Evolutionary conservation across 2,329 filamentous ascomycete genomes (phyloP).

Genomic region (Byssothecium circinans): DNA sequence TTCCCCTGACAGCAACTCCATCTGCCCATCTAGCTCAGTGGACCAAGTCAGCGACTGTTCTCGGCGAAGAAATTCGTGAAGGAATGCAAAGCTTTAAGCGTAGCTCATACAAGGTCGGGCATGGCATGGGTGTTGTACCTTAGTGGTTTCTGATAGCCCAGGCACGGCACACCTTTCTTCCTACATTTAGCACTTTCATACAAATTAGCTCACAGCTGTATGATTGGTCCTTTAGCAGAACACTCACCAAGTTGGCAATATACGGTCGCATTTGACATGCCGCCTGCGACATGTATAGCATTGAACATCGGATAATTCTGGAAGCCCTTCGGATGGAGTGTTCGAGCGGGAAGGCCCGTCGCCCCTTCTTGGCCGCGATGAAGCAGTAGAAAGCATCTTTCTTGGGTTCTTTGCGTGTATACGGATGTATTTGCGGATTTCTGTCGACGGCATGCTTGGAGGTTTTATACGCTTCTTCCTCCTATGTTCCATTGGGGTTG

Average conservation of each 20-base stretch:
- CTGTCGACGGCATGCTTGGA: slow-evolving; percentile 7
- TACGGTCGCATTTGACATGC: slow-evolving; percentile 44
- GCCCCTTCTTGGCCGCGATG: slow-evolving; percentile 7
- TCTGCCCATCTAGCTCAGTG: slow-evolving; percentile 33
- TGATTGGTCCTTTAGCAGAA: too few relatives aligned
- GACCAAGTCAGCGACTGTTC: too few relatives aligned
- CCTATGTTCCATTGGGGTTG: slow-evolving; percentile 4
- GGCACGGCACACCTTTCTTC: slow-evolving; percentile 36
- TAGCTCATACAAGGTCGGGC: too few relatives aligned
- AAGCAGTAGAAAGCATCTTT: slow-evolving; percentile 17
- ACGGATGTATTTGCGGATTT: slow-evolving; percentile 6
- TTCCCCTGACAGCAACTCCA: slow-evolving; percentile 32
- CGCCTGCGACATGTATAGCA: slow-evolving; percentile 42
- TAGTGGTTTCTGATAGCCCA: slow-evolving; percentile 37
- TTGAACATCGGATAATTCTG: slow-evolving; percentile 23
- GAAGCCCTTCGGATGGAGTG: slow-evolving; percentile 9
- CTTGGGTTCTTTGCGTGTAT: slow-evolving; percentile 12
- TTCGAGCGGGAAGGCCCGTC: slow-evolving; percentile 7
- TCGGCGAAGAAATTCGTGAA: neutral
- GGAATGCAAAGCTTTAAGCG: too few relatives aligned
- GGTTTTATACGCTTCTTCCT: slow-evolving; percentile 20
- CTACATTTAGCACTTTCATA: slow-evolving; percentile 35
- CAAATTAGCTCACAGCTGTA: slow-evolving; percentile 2
- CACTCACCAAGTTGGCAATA: slow-evolving; percentile 32
- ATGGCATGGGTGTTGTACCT: slow-evolving; percentile 11